Percentiles rank a stretch among this genome's conserved stretches.
Evolutionary conservation across 176 grass and related monocot species (phyloP).

Genomic region (Saccharum officinarum): DNA sequence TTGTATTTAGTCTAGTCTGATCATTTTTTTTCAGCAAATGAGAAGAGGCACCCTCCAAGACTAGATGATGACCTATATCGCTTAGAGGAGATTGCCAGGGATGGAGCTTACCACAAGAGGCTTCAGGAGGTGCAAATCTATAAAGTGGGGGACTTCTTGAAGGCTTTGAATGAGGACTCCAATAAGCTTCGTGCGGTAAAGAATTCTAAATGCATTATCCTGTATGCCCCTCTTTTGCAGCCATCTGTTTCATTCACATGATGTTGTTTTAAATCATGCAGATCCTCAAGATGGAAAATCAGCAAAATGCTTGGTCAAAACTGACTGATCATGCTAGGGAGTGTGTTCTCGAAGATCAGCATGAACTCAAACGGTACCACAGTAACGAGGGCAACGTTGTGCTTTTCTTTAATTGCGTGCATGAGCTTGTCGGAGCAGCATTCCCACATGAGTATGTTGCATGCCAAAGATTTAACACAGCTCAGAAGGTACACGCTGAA

Average conservation of each 20-base stretch:
- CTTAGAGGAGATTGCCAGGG: conserved; percentile 35
- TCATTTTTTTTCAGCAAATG: conserved; percentile 23
- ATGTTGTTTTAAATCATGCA: conserved; percentile 7
- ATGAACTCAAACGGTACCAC: conserved; percentile 2
- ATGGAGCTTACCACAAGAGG: conserved; percentile 29
- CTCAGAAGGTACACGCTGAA: conserved; percentile 9
- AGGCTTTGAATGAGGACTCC: conserved; percentile 19
- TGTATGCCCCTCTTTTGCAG: neutral
- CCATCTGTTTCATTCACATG: neutral
- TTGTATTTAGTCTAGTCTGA: neutral
- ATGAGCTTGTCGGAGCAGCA: conserved; percentile 23
- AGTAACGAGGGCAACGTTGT: neutral
- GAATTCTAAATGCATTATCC: neutral
- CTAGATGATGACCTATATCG: conserved; percentile 34
- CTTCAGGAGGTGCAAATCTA: neutral
- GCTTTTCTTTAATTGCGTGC: conserved; percentile 19
- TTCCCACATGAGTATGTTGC: neutral
- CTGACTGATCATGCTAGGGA: conserved; percentile 41
- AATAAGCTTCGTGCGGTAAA: conserved; percentile 23
- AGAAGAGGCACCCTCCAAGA: conserved; percentile 42
- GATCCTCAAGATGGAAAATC: conserved; percentile 27
- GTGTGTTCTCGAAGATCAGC: neutral
- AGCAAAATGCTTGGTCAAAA: conserved; percentile 8
- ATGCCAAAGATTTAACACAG: neutral
- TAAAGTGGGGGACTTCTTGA: conserved; percentile 24